Percentiles rank a stretch among this genome's conserved stretches.
Evolutionary conservation across 768 basidiomycete species (phyloP).

Genomic region (Boletellus ananas): DNA sequence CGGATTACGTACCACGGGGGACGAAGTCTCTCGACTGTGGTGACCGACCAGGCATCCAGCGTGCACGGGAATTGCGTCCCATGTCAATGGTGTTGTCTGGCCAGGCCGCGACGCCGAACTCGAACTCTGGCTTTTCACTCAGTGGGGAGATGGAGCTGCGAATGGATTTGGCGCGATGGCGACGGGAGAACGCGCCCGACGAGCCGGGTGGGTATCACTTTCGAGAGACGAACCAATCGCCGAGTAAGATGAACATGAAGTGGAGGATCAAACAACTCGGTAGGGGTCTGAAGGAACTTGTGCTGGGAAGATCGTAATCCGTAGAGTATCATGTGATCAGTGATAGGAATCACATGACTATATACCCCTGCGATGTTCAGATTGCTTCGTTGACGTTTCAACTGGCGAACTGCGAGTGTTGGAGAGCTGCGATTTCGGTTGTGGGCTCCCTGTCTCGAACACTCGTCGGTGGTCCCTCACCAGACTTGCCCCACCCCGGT

Average conservation of each 20-base stretch:
- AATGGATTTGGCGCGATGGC: conserved; percentile 48
- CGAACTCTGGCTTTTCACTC: conserved; percentile 45
- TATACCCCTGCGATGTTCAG: conserved; percentile 6
- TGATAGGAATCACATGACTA: conserved; percentile 6
- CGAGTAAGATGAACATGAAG: conserved; percentile 20
- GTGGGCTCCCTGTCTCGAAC: neutral
- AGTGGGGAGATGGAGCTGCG: conserved; percentile 58
- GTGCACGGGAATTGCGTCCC: conserved; percentile 21
- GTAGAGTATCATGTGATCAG: neutral
- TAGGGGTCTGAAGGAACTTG: conserved; percentile 29
- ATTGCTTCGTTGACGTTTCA: neutral
- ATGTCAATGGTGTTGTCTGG: conserved; percentile 28
- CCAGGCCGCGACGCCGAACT: conserved; percentile 14
- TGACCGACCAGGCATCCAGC: conserved; percentile 18
- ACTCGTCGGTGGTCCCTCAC: neutral
- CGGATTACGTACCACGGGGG: conserved; percentile 24
- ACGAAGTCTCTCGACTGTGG: conserved; percentile 33
- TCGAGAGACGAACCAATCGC: conserved; percentile 23
- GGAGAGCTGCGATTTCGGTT: neutral
- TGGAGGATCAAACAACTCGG: conserved; percentile 28
- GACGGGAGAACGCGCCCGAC: conserved; percentile 28
- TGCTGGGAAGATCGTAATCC: conserved; percentile 25
- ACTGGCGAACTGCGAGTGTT: neutral
- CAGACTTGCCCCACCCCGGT: neutral
- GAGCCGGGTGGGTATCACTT: conserved; percentile 32